A percentile compares a stretch with the other conserved stretches of the same genome.
Conservation (phyloP, 2,329 filamentous ascomycete genomes). For the Simplicillium aogashimaense region DNA sequence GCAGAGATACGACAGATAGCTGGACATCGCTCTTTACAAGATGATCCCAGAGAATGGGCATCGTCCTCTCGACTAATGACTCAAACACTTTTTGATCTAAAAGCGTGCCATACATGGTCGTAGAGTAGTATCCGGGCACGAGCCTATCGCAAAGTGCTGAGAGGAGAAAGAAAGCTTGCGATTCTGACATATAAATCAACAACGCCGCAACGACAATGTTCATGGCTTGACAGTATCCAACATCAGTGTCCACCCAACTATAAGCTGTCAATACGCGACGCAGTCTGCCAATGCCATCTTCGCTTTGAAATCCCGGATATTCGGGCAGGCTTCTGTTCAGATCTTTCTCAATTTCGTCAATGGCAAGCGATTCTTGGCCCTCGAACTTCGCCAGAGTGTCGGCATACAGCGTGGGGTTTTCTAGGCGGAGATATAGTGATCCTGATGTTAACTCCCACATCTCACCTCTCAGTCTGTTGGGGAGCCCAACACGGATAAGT, state of each 20-base stretch:
- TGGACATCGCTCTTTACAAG: conserved; percentile 96
- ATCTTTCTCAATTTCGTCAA: conserved; percentile 98
- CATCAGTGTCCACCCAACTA: conserved; percentile 91
- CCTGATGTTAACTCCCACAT: conserved; percentile 94
- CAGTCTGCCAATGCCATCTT: conserved; percentile 85
- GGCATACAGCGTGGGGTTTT: conserved; percentile 72
- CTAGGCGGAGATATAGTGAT: conserved; percentile 77
- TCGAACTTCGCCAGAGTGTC: conserved; percentile 78
- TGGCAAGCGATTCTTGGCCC: conserved; percentile 83
- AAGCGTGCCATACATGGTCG: conserved; percentile 97
- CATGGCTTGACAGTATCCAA: conserved; percentile 99
- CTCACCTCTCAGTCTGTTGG: conserved; percentile 86
- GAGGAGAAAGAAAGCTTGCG: conserved; percentile 90
- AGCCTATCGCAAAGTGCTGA: conserved; percentile 87
- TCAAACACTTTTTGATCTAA: conserved; percentile 97
- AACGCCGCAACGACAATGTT: conserved; percentile 98
- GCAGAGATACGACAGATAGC: conserved; percentile 89
- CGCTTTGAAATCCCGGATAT: conserved; percentile 93
- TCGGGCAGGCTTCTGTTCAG: conserved; percentile 92
- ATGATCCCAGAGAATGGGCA: conserved; percentile 97
- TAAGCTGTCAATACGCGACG: conserved; percentile 91
- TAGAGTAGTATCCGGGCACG: conserved; percentile 94
- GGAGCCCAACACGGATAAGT: conserved; percentile 87
- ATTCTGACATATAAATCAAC: conserved; percentile 95
- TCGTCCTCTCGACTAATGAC: conserved; percentile 94